Evolutionary conservation across 192 early-diverging fungal species (phyloP), one percentile per base, ranked within the genome.

Genomic region (Podila minutissima): DNA sequence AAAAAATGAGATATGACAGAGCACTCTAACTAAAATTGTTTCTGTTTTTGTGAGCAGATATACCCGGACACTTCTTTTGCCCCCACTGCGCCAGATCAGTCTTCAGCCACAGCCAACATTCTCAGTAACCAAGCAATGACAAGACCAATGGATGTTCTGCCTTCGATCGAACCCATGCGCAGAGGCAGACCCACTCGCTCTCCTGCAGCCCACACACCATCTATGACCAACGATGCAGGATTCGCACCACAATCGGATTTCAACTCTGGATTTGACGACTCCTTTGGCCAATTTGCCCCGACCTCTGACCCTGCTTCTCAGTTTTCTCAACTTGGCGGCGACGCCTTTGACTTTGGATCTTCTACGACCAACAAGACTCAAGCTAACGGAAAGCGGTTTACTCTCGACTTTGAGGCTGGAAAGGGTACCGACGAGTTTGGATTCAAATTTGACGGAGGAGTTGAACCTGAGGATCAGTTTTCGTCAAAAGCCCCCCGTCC

Each of bases 151-250:
- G 67, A 83, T 68, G 71, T 81, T 68, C n/a, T 88, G 73, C 86
- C 85, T 66, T 75, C 75, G 26, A 89, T 94, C 66, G 86, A 87
- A 38, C 95, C 96, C 0, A 98, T 98, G 97, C 90, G 97, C 4
- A 90, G 97, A 46, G 97, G 97, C 38, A 88, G 97, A 8, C 96
- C 96, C n/a, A 85, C 88, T 12, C 89, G 84, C 22, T 51, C 69
- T 58, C 76, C 64, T 20, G 62, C 61, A 11, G 53, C 48, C 11
- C 35, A 29, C 8, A 33, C 67, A 22, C 31, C 68, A 1, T 22
- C 63, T 6, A 64, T 38, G 64, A 19, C 53, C 20, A 51, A 53
- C 32, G 41, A 60, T 32, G 59, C 22, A 7, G 20, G 20, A 48
- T 29, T 59, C 28, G 22, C 75, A 35, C 24, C 64, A 19, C 59